Evolutionary conservation across 192 early-diverging fungal species (phyloP), one percentile per base, ranked within the genome.

Genomic region (Funneliformis geosporum): DNA sequence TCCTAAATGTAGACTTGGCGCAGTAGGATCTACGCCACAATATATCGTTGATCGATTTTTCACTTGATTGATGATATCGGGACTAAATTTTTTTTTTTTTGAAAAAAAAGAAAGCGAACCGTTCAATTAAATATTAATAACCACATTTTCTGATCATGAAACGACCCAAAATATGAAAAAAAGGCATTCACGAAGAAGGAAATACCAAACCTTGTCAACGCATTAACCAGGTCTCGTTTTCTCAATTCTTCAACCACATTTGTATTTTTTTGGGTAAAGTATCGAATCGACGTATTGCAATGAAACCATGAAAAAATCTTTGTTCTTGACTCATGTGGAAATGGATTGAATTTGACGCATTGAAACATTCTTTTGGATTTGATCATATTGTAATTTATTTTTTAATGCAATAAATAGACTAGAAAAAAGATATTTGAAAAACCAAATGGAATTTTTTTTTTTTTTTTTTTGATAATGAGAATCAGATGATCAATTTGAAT

Each of bases 11-110:
- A 97, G 84, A 79, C 92, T 93, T n/a, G 82, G 82, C 25, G 97
- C 97, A 0, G 96, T 99, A 12, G 97, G 97, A 81, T 99, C 97
- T 38, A 99, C 92, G 50, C 97, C 97, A 82, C 92, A 92, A 82
- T 99, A 99, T 39, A 97, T 85, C 3, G 89, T 80, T 8, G 90
- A 88, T 8, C 84, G 85, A 11, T 79, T 80, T 4, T 86, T 79
- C 39, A 86, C 85, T n/a, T 83, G 83, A 11, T 85, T 77, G 38
- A 82, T 75, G 0, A 91, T 43, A 68, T 86, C 88, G 9, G 88
- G 74, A 67, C 90, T 90, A 33, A 33, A 2, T 33, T 33, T 33
- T 33, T 33, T 33, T 61, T 25, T 6, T 1, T 70, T 44, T 5
- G 68, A 42, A 14, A 55, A 77, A 11, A 80, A 75, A 7, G 83